Conservation (phyloP, 345 rosid species). For the Orychophragmus violaceus region DNA sequence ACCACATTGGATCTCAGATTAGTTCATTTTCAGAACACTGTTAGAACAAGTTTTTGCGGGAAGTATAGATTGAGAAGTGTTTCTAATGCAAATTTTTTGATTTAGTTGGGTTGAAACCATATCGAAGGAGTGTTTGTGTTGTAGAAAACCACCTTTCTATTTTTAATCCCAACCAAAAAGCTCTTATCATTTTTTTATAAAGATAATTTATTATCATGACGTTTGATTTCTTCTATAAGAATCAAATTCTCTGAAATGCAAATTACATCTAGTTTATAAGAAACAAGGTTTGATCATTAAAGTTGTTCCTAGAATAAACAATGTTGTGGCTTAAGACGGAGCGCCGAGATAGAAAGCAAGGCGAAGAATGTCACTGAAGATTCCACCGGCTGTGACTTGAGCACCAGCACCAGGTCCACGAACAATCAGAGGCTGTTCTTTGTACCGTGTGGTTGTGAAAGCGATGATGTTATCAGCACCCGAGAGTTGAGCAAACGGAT, state of each 20-base stretch:
- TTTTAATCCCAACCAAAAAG: background rate
- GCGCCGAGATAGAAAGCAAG: constrained; percentile 96
- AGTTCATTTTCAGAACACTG: background rate
- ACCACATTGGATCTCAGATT: background rate
- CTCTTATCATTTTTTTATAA: background rate
- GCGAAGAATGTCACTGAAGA: constrained; percentile 83
- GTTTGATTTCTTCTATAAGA: constrained; percentile 12
- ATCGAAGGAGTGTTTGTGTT: background rate
- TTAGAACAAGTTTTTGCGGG: constrained; percentile 1
- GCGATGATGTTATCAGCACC: constrained; percentile 97
- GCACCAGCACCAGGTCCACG: constrained; percentile 99
- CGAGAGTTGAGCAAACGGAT: constrained; percentile 88
- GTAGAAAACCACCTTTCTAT: background rate
- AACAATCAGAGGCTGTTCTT: constrained; percentile 81
- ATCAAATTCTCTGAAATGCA: background rate
- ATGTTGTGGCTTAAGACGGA: constrained; percentile 48
- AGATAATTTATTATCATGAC: background rate
- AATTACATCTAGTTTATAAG: constrained; percentile 2
- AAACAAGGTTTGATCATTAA: background rate
- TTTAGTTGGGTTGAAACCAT: background rate
- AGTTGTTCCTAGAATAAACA: constrained; percentile 8
- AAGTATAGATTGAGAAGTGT: background rate
- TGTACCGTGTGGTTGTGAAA: constrained; percentile 85
- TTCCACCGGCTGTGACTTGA: constrained; percentile 95
- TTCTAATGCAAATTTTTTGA: background rate